Conservation (phyloP, 2,329 filamentous ascomycete genomes). For the Calonectria montana region DNA sequence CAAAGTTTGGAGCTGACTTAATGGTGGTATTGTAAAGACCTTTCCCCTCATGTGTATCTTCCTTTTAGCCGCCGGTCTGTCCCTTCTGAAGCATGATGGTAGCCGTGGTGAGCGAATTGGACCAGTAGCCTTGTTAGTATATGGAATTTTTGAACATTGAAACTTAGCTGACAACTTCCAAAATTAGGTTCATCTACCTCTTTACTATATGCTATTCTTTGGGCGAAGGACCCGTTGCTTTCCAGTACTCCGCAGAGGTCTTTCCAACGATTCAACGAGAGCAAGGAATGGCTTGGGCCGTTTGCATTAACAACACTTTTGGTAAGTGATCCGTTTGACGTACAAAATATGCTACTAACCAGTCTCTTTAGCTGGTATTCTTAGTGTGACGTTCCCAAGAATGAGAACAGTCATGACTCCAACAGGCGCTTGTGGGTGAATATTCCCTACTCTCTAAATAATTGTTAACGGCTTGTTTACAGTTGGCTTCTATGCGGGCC, state of each 20-base stretch:
- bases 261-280: constrained; percentile 53
- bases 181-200: constrained; percentile 48
- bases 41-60: constrained; percentile 50
- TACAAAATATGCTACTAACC: constrained; percentile 26
- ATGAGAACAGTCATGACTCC: constrained; percentile 47
- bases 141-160: background rate
- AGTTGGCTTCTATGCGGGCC: constrained; percentile 56
- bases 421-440: constrained; percentile 45
- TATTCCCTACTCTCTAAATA: accelerated
- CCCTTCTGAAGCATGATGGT: constrained; percentile 41
- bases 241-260: constrained; percentile 53
- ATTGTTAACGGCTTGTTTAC: constrained; percentile 25
- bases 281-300: constrained; percentile 53
- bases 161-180: background rate
- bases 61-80: constrained; percentile 46
- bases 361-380: constrained; percentile 35
- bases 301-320: constrained; percentile 51
- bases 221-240: constrained; percentile 51
- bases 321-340: constrained; percentile 20
- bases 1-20: background rate
- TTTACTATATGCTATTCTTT: constrained; percentile 51
- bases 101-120: constrained; percentile 41
- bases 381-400: constrained; percentile 47
- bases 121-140: constrained; percentile 41
- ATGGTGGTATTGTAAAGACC: constrained; percentile 29